These are phyloP conservation scores for Pseudozyma flocculosa DNA, from an alignment of 1,284 basidiomycete genomes.

Conservation along the genomic window DNA sequence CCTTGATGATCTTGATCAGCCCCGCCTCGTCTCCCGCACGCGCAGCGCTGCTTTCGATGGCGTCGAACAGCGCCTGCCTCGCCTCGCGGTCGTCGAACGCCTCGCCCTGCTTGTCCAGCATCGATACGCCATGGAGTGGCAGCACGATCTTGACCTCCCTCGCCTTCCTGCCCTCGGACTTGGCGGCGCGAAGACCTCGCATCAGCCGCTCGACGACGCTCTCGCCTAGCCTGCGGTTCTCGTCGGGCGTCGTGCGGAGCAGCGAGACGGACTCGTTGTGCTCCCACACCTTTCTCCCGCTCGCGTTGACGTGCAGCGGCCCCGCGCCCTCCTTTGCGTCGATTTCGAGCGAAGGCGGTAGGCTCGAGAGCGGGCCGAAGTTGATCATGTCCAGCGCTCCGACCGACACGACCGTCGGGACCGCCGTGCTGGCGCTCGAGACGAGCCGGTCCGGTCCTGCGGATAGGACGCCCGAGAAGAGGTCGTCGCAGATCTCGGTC, in stretches of 20 bases:
- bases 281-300: constrained; percentile 17
- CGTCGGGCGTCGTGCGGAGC: constrained; percentile 11
- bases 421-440: constrained; percentile 11
- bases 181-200: neutral
- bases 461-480: constrained; percentile 24
- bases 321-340: neutral
- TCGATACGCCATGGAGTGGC: constrained; percentile 12
- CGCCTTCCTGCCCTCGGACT: neutral
- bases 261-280: constrained; percentile 28
- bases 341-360: constrained; percentile 10
- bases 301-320: constrained; percentile 11
- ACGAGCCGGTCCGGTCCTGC: constrained; percentile 22
- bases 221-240: constrained; percentile 13
- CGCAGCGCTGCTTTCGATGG: constrained; percentile 2
- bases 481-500: constrained; percentile 26
- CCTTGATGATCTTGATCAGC: neutral
- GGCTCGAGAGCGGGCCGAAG: constrained; percentile 15
- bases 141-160: constrained; percentile 3
- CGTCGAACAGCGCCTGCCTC: constrained; percentile 7
- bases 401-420: constrained; percentile 23
- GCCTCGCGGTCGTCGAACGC: constrained; percentile 14
- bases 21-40: neutral
- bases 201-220: constrained; percentile 4
- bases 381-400: constrained; percentile 38
- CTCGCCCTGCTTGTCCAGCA: constrained; percentile 16